Base-by-base conservation (phyloP, 2,329 filamentous ascomycete species). In the Fusarium oxysporum region DNA sequence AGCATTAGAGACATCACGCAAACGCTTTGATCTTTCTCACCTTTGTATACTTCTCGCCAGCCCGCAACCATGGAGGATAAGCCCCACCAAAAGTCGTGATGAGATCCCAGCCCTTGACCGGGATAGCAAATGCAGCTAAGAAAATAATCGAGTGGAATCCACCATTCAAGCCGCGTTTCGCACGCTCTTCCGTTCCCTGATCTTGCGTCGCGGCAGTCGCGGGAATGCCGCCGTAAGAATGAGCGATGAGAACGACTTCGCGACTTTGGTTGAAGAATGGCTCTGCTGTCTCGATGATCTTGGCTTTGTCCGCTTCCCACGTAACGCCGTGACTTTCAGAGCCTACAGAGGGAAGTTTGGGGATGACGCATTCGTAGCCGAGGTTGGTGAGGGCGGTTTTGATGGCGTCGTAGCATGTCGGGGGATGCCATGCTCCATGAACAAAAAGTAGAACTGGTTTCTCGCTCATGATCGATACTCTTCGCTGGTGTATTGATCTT, bases 391-490 rank as follows among this genome's bases (percentile, higher is more conserved):
- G 54, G 1, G 44, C 66, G 1, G 9, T 6, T 5, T 54, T 61
- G 2, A 71, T 56, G 12, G 40, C n/a, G 9, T 66, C 55, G 35
- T 71, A 71, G 41, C 68, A 71, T 14, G 32, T 48, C 1, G 68
- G 66, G 6, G 68, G 66, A 30, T 71, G 65, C 68, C 68, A 71
- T 12, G 68, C 68, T 5, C 68, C 68, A 1, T 67, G 69, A 17
- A 70, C 61, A 3, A 71, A 35, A 1, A 70, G 66, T 13, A 71
- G 41, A 45, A 62, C 50, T 7, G 61, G 68, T 4, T 55, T 63
- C 0, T 68, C 23, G 19, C 19, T 63, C 60, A 62, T 62, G 7
- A 25, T 25, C 25, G 25, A 25, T 25, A 25, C 25, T 25, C 25
- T 25, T 25, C 25, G 25, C 25, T 25, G 25, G 25, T 25, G 5